phyloP scores from a whole-genome alignment of 108 stramenopile species.

The Cylindrotheca fusiformis region DNA sequence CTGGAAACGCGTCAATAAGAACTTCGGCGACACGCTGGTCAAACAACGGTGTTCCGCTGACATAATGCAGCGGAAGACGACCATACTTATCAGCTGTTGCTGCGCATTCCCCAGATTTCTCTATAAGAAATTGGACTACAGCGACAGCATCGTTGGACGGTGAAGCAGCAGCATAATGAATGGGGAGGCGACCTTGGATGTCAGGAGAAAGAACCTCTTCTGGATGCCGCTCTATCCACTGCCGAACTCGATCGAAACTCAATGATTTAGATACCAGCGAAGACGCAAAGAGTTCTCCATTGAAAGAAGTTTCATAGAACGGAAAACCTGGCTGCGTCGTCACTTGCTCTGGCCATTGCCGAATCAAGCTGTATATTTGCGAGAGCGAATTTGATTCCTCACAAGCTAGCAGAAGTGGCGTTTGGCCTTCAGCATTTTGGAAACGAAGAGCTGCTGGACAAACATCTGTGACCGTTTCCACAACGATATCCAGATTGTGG shows the following conservation, averaged over 20 bases:
- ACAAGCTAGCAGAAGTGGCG: slow-evolving; percentile 24
- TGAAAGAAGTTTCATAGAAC: slow-evolving; percentile 2
- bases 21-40: slow-evolving; percentile 12
- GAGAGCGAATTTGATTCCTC: slow-evolving; percentile 8
- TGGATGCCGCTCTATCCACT: slow-evolving; percentile 15
- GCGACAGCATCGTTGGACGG: slow-evolving; percentile 30
- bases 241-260: not conserved
- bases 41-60: slow-evolving; percentile 31
- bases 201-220: slow-evolving; percentile 20
- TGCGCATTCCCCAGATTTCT: not conserved
- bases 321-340: not conserved
- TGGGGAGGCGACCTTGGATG: slow-evolving; percentile 49
- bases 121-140: slow-evolving; percentile 14
- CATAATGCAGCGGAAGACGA: slow-evolving; percentile 56
- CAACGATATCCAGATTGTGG: not conserved
- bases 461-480: slow-evolving; percentile 12
- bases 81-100: slow-evolving; percentile 39
- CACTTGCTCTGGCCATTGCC: slow-evolving; percentile 33
- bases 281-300: slow-evolving; percentile 20
- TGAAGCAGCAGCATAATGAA: slow-evolving; percentile 62
- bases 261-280: slow-evolving; percentile 19
- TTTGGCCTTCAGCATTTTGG: slow-evolving; percentile 15
- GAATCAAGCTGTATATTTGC: slow-evolving; percentile 15
- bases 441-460: slow-evolving; percentile 18
- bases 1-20: slow-evolving; percentile 33